Conservation (phyloP, 2,329 filamentous ascomycete species). For the Leptographium radiaticola region DNA sequence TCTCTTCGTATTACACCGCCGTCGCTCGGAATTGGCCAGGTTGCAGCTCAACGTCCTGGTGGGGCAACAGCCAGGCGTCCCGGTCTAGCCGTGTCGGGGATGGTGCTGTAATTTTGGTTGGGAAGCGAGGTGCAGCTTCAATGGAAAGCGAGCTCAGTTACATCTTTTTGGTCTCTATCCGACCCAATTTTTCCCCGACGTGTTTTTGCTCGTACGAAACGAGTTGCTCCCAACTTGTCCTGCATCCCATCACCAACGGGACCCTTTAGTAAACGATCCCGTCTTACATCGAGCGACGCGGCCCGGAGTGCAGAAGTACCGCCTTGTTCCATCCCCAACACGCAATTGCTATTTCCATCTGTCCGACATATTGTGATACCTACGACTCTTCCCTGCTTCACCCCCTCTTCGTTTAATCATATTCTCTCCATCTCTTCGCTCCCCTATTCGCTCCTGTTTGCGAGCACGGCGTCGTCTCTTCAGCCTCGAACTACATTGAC, state of each 20-base stretch:
- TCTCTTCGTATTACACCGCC: background rate
- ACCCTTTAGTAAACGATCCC: background rate
- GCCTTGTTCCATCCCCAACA: slow-evolving; percentile 6
- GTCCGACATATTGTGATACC: slow-evolving; percentile 6
- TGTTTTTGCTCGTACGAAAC: background rate
- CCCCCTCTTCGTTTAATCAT: too few species aligned
- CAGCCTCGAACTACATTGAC: background rate
- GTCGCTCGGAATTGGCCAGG: background rate
- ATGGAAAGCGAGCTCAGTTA: background rate
- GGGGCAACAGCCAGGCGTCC: slow-evolving; percentile 1
- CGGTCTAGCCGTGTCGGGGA: background rate
- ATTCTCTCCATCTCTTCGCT: background rate
- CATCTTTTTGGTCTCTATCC: background rate
- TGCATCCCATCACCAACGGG: background rate
- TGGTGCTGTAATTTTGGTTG: slow-evolving; percentile 1
- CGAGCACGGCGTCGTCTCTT: background rate
- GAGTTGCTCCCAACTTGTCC: background rate
- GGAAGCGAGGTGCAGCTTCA: slow-evolving; percentile 2
- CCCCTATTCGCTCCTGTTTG: background rate
- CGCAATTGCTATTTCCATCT: slow-evolving; percentile 5
- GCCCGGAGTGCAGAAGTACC: background rate
- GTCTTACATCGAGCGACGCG: background rate
- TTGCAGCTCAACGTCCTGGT: slow-evolving; percentile 7
- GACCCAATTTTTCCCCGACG: slow-evolving; percentile 1
- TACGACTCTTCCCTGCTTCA: background rate